These are phyloP conservation scores for Panicum miliaceum DNA, from an alignment of 176 grass and related monocot species.

Conservation along the genomic window DNA sequence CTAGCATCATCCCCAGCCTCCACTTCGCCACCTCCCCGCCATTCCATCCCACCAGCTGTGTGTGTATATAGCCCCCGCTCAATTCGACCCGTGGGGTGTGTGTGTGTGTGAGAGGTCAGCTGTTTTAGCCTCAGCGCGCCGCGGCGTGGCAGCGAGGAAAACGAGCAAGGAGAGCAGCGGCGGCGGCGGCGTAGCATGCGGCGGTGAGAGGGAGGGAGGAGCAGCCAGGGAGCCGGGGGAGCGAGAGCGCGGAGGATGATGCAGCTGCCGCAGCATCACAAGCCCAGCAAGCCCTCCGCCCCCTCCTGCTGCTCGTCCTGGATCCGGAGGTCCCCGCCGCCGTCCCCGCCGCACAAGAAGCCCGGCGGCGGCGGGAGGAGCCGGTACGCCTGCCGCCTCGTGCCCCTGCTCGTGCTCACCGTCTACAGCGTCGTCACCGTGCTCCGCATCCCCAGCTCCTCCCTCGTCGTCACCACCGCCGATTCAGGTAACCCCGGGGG, in stretches of 20 bases:
- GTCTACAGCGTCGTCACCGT: constrained; percentile 66
- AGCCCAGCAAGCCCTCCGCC: constrained; percentile 39
- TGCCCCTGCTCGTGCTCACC: constrained; percentile 69
- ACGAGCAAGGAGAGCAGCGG: neutral
- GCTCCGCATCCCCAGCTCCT: constrained; percentile 66
- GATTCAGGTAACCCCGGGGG: constrained; percentile 53
- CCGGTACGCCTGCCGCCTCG: constrained; percentile 54
- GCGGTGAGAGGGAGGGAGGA: constrained; percentile 13
- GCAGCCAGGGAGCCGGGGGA: constrained; percentile 31
- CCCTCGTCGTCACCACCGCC: constrained; percentile 53
- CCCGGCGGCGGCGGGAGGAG: constrained; percentile 26
- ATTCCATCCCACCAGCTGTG: constrained; percentile 10
- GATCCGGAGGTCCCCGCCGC: constrained; percentile 62
- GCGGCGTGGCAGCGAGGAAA: constrained; percentile 9
- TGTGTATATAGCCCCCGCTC: neutral
- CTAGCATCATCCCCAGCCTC: constrained; percentile 24
- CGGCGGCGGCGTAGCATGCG: constrained; percentile 35
- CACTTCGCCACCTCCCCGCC: neutral
- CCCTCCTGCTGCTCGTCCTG: constrained; percentile 38
- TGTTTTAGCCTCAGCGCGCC: neutral
- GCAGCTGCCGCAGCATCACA: constrained; percentile 58
- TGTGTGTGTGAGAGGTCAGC: neutral
- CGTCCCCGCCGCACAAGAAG: constrained; percentile 62
- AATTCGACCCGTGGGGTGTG: neutral
- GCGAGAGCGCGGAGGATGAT: constrained; percentile 20